These are phyloP conservation scores for Endocalyx cinctus DNA, from an alignment of 2,329 filamentous ascomycete species.

Conservation along the genomic window DNA sequence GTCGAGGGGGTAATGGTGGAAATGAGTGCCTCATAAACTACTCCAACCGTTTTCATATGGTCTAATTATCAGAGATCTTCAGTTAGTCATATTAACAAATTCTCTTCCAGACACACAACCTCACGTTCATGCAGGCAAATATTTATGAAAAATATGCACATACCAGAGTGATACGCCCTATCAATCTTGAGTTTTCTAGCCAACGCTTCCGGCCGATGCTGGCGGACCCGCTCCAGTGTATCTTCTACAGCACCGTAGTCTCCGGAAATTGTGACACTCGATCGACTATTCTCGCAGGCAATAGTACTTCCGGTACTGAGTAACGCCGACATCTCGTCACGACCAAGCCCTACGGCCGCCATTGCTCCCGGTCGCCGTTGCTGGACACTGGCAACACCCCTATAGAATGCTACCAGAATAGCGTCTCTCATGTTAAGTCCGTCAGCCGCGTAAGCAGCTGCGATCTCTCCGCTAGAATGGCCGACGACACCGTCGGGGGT, in stretches of 20 bases:
- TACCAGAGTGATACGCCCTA: constrained; percentile 38
- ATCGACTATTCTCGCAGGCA: constrained; percentile 27
- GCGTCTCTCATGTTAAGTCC: constrained; percentile 30
- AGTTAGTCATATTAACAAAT: too few relatives aligned
- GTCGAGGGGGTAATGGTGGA: background rate
- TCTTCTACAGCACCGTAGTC: constrained; percentile 16
- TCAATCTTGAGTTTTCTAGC: constrained; percentile 31
- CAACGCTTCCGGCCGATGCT: constrained; percentile 23
- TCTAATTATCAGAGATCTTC: too few relatives aligned
- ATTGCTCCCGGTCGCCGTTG: constrained; percentile 27
- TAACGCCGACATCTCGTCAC: constrained; percentile 22
- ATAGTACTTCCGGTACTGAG: constrained; percentile 21
- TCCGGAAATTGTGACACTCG: constrained; percentile 26
- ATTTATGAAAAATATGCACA: too few relatives aligned
- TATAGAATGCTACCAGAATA: constrained; percentile 36
- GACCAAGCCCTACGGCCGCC: constrained; percentile 34
- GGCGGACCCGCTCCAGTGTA: constrained; percentile 24
- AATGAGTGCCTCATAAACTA: constrained; percentile 10
- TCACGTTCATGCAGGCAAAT: too few relatives aligned
- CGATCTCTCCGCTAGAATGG: constrained; percentile 1
- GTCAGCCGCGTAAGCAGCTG: constrained; percentile 30
- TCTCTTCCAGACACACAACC: too few relatives aligned
- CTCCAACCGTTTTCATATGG: constrained; percentile 17
- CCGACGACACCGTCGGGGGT: background rate
- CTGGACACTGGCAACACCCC: constrained; percentile 28